Conservation (phyloP, 306 rosid species). For the Lathyrus aphaca region DNA sequence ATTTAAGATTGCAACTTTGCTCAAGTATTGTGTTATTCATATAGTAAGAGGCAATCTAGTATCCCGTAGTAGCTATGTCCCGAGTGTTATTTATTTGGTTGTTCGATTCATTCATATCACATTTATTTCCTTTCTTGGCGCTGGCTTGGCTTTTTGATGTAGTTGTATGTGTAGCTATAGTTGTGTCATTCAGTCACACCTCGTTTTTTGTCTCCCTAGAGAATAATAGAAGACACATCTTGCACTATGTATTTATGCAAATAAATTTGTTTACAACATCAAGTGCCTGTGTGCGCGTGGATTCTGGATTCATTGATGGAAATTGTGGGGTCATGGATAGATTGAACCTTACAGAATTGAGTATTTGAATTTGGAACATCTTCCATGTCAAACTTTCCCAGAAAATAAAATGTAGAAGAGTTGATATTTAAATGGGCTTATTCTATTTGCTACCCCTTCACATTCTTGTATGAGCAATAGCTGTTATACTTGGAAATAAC, state of each 20-base stretch:
- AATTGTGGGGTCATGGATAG: conserved; percentile 27
- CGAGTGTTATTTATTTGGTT: conserved; percentile 36
- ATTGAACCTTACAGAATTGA: conserved; percentile 34
- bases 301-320: conserved; percentile 36
- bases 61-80: conserved; percentile 33
- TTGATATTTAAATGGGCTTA: conserved; percentile 7
- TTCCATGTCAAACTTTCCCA: conserved; percentile 12
- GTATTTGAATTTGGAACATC: conserved; percentile 26
- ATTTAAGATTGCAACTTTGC: conserved; percentile 40
- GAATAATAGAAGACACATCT: conserved; percentile 52
- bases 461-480: neutral
- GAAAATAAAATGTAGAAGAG: conserved; percentile 4
- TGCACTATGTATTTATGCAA: conserved; percentile 49
- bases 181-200: conserved; percentile 43
- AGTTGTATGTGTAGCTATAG: conserved; percentile 50
- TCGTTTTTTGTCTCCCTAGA: conserved; percentile 38
- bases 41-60: conserved; percentile 43
- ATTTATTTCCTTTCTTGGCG: conserved; percentile 46
- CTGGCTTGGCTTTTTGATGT: conserved; percentile 46
- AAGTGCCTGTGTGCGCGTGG: conserved; percentile 39
- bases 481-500: neutral
- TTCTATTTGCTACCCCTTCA: neutral
- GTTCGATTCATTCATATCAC: conserved; percentile 47
- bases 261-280: conserved; percentile 46
- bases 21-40: conserved; percentile 30